Base-by-base conservation (phyloP, 139 green algal genomes). In the Coelastrella sp. region DNA sequence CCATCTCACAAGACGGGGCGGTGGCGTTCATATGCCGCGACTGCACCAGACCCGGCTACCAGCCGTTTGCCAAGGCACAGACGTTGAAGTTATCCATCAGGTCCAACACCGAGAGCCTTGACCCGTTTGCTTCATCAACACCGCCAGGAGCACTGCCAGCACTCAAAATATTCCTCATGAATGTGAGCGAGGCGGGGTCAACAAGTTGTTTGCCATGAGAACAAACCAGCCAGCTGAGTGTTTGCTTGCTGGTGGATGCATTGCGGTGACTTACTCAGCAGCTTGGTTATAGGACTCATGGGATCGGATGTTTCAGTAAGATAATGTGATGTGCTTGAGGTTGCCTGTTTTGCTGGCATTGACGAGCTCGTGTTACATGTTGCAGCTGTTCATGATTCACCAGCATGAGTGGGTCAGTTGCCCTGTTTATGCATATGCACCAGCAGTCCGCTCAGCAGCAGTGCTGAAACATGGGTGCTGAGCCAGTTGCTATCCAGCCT, bases 101-200 rank as follows among this genome's bases (percentile, higher is more conserved):
- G 7, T 82, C 68, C 73, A 89, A 89, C 73, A 89, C 71, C 7
- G 16, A 32, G 56, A 81, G 56, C 11, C 17, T 23, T 14, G 68
- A 82, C 20, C 32, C 59, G 4, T 89, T 73, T 83, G 84, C 71
- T 10, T 89, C 84, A 10, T 89, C 84, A 4, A 89, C 84, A 13
- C 84, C 84, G 11, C 20, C 19, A n/a, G 84, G 84, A 20, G n/a
- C 11, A 19, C 17, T 89, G 56, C 84, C 84, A n/a, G n/a, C 56
- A 56, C 71, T 89, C 10, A 89, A 89, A 20, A 20, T 89, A 7
- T 89, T 89, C 56, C 20, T 89, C 23, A 89, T 83, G 84, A 80
- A 89, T 56, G 84, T 89, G 22, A 83, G 84, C 73, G 6, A 20
- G 19, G 2, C 1, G 32, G 32, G n/a, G n/a, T n/a, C n/a, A n/a